Evolutionary conservation across 1,284 basidiomycete genomes (phyloP).

Genomic region (Ceratobasidium sp.): DNA sequence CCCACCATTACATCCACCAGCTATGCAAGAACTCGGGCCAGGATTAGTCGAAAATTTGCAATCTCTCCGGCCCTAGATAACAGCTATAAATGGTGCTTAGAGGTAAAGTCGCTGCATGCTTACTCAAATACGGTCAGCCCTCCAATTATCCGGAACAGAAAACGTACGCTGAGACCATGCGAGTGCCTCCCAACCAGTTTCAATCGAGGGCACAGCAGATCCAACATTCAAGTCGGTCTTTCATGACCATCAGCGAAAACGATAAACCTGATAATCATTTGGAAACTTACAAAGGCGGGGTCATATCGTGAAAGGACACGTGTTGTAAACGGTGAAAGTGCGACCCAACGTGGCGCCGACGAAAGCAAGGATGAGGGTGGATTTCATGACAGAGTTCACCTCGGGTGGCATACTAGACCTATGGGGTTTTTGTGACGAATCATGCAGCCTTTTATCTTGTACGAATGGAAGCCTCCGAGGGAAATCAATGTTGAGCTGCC

Average conservation of each 20-base stretch:
- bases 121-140: constrained; percentile 57
- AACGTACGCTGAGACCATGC: constrained; percentile 52
- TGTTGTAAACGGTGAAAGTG: constrained; percentile 35
- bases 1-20: too few relatives aligned
- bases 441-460: background rate
- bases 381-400: constrained; percentile 11
- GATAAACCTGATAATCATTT: constrained; percentile 22
- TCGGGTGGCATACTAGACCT: background rate
- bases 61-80: constrained; percentile 56
- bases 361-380: constrained; percentile 4
- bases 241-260: background rate
- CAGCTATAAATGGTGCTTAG: background rate
- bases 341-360: constrained; percentile 7
- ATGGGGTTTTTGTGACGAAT: background rate
- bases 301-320: constrained; percentile 41
- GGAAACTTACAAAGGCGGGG: constrained; percentile 39
- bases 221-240: constrained; percentile 25
- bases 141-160: constrained; percentile 58
- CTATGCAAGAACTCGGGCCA: constrained; percentile 61
- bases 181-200: constrained; percentile 54
- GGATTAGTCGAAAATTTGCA: constrained; percentile 58
- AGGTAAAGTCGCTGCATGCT: background rate
- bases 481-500: background rate
- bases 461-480: background rate
- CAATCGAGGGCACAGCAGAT: constrained; percentile 43